Evolutionary conservation across 2,329 filamentous ascomycete species (phyloP).

Genomic region (Pleomassaria siparia): DNA sequence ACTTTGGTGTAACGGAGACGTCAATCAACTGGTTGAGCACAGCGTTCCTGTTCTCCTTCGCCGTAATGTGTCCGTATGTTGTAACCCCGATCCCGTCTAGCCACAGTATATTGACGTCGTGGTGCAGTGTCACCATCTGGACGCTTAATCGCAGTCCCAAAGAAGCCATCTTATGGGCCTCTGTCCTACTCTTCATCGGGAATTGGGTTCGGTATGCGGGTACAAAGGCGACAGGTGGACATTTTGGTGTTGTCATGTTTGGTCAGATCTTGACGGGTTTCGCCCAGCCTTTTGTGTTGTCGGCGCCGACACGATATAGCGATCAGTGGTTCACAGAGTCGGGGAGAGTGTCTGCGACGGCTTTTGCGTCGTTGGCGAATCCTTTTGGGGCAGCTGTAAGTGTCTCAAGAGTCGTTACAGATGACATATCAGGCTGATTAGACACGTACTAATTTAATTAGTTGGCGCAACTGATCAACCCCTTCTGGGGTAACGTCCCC

Average conservation of each 20-base stretch:
- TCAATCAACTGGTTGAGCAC: slow-evolving; percentile 93
- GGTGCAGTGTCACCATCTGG: slow-evolving; percentile 62
- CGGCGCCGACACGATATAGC: slow-evolving; percentile 85
- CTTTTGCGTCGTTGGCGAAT: slow-evolving; percentile 81
- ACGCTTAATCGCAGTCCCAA: slow-evolving; percentile 80
- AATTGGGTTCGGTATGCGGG: slow-evolving; percentile 92
- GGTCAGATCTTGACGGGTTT: slow-evolving; percentile 89
- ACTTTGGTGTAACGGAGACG: slow-evolving; percentile 73
- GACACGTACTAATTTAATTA: too few relatives aligned
- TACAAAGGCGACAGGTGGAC: slow-evolving; percentile 58
- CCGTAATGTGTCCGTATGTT: slow-evolving; percentile 65
- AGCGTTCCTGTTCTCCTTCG: slow-evolving; percentile 82
- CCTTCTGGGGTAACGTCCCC: slow-evolving; percentile 74
- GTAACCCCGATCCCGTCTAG: neutral
- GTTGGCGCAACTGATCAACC: slow-evolving; percentile 78
- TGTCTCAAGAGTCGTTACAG: slow-evolving; percentile 6
- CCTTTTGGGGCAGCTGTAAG: slow-evolving; percentile 80
- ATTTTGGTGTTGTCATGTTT: slow-evolving; percentile 79
- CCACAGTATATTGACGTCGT: neutral
- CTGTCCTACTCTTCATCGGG: slow-evolving; percentile 72
- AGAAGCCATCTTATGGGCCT: slow-evolving; percentile 71
- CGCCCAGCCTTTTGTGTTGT: slow-evolving; percentile 87
- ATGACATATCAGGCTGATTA: neutral
- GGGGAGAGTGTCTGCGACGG: slow-evolving; percentile 85
- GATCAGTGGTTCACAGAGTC: slow-evolving; percentile 90